A percentile compares a stretch with the other conserved stretches of the same genome.
phyloP scores from a whole-genome alignment of 148 eudicot genomes.

The Beta vulgaris region DNA sequence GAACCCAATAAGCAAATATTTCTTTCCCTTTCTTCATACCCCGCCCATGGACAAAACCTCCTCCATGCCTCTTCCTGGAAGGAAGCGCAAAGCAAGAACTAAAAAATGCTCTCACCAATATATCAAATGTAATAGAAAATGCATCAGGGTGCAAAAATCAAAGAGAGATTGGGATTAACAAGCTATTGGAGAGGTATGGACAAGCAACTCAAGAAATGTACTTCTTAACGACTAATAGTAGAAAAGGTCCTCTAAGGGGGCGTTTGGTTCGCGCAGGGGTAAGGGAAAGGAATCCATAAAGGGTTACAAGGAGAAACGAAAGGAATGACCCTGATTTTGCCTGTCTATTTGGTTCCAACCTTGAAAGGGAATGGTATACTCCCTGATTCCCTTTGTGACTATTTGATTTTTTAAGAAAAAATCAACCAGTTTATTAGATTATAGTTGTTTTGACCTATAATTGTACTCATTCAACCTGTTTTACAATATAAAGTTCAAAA shows the following conservation, averaged over 20 bases:
- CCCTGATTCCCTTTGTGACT: no score
- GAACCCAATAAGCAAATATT: background rate
- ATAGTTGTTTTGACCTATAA: no score
- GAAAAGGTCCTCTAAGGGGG: conserved; percentile 8
- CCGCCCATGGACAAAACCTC: background rate
- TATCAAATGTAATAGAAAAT: background rate
- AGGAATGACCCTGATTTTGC: no score
- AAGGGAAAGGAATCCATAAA: no score
- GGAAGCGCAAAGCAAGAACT: background rate
- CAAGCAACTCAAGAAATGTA: background rate
- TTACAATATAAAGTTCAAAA: no score
- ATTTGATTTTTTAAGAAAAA: no score
- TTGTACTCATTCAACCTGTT: no score
- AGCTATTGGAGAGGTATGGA: background rate
- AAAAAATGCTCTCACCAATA: background rate
- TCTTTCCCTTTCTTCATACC: background rate
- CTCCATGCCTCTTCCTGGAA: background rate
- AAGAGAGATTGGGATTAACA: background rate
- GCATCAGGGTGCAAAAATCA: background rate
- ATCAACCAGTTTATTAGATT: no score
- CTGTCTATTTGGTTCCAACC: no score
- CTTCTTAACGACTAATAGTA: background rate
- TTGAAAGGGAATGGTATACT: no score
- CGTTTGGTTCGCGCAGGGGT: no score
- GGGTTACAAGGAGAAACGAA: no score